These are phyloP conservation scores for Globisporangium carolinianum DNA, from an alignment of 352 stramenopile genomes.

Conservation along the genomic window DNA sequence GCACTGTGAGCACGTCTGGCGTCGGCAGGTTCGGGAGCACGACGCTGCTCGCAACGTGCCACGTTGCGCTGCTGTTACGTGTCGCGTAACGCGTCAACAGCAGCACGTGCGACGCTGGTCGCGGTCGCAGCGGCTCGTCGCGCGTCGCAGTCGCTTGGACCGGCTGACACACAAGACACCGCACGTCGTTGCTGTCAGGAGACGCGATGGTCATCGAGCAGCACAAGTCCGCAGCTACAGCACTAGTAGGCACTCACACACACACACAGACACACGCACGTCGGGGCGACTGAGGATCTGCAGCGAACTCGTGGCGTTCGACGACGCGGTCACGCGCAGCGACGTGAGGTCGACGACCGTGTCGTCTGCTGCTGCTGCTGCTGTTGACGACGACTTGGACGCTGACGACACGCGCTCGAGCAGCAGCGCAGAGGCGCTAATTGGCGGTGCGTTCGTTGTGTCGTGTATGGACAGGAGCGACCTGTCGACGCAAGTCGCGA, in stretches of 20 bases:
- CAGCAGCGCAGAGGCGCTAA: background rate
- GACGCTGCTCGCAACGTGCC: slow-evolving; percentile 16
- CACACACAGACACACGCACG: no score
- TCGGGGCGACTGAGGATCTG: slow-evolving; percentile 22
- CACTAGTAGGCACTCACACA: no score
- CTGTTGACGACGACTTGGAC: background rate
- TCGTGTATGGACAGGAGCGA: slow-evolving; percentile 3
- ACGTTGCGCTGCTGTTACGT: slow-evolving; percentile 10
- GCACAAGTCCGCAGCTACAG: no score
- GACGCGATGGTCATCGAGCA: no score
- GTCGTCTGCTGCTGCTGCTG: background rate
- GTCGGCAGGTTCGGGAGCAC: slow-evolving; percentile 24
- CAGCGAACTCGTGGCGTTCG: slow-evolving; percentile 20
- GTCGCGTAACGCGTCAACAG: slow-evolving; percentile 11
- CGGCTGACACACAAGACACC: background rate
- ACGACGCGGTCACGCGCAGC: slow-evolving; percentile 24
- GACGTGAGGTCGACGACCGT: slow-evolving; percentile 32
- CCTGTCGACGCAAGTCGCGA: background rate
- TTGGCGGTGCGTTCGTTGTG: background rate
- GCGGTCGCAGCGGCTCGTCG: slow-evolving; percentile 2
- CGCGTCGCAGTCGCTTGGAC: background rate
- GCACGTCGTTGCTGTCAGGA: background rate
- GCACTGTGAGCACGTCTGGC: slow-evolving; percentile 30
- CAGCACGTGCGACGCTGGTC: slow-evolving; percentile 20
- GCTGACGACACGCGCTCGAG: slow-evolving; percentile 1